phyloP scores from a whole-genome alignment of 345 rosid species.

The Bruguiera parviflora region DNA sequence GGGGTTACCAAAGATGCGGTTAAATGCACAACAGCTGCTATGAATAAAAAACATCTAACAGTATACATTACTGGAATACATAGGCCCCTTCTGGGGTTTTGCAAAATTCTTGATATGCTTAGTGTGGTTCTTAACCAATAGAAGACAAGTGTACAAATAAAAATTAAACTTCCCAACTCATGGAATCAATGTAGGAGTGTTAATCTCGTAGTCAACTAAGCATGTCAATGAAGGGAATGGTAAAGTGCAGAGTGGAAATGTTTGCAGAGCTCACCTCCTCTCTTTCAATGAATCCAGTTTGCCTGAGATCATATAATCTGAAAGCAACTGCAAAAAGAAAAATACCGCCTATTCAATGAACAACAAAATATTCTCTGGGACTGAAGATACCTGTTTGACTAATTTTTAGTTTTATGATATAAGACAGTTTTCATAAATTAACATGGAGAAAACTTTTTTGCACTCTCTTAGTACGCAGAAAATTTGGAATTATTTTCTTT shows the following conservation, averaged over 20 bases:
- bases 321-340: constrained; percentile 68
- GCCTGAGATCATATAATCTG: constrained; percentile 72
- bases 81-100: too few species aligned
- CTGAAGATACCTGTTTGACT: too few species aligned
- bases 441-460: too few species aligned
- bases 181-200: not conserved
- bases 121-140: too few species aligned
- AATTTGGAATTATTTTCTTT: not conserved
- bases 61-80: too few species aligned
- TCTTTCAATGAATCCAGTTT: constrained; percentile 79
- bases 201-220: not conserved
- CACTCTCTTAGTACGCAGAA: not conserved
- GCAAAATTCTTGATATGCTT: too few species aligned
- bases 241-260: not conserved
- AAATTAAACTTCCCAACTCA: too few species aligned
- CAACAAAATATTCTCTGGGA: too few species aligned
- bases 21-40: not conserved
- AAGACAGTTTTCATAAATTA: too few species aligned
- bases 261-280: constrained; percentile 63
- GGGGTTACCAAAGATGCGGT: not conserved
- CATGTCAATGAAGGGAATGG: not conserved
- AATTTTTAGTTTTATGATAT: too few species aligned
- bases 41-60: not conserved
- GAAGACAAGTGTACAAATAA: too few species aligned
- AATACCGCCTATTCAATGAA: not conserved